These are phyloP conservation scores for Fibroporia radiculosa DNA, from an alignment of 768 basidiomycete genomes.

Conservation along the genomic window DNA sequence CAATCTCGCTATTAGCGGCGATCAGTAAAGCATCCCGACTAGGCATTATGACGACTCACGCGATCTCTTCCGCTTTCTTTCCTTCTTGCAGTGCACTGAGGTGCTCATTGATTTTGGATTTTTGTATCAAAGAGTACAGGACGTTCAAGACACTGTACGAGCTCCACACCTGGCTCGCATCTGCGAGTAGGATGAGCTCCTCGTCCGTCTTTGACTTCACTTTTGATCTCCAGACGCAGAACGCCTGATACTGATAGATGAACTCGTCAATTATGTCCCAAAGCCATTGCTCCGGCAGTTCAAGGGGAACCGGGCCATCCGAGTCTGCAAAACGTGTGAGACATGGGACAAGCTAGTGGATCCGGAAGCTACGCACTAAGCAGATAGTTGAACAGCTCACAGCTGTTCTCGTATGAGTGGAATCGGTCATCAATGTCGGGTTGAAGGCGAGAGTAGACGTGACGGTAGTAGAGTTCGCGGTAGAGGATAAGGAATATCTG, in stretches of 20 bases:
- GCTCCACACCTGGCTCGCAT: constrained; percentile 83
- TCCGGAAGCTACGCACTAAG: constrained; percentile 57
- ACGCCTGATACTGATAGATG: constrained; percentile 97
- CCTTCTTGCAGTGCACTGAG: constrained; percentile 76
- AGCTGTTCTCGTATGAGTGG: constrained; percentile 96
- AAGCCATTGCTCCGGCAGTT: constrained; percentile 95
- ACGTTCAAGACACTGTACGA: constrained; percentile 98
- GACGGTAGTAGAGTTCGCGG: constrained; percentile 91
- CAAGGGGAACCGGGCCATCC: constrained; percentile 86
- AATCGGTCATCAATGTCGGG: constrained; percentile 97
- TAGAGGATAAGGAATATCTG: constrained; percentile 96
- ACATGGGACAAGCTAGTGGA: background rate
- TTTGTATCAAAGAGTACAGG: constrained; percentile 96
- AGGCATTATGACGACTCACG: constrained; percentile 38
- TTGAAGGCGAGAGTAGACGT: constrained; percentile 91
- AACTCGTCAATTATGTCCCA: constrained; percentile 98
- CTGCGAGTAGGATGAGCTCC: constrained; percentile 74
- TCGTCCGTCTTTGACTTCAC: constrained; percentile 83
- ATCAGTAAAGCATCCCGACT: background rate
- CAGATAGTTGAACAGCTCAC: constrained; percentile 96
- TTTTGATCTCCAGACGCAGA: constrained; percentile 87
- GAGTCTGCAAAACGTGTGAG: constrained; percentile 52
- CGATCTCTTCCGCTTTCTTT: constrained; percentile 75
- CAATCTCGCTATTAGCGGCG: constrained; percentile 51
- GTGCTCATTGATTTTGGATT: constrained; percentile 92